Conservation (phyloP, 768 basidiomycete genomes). For the Tulasnella sp. region DNA sequence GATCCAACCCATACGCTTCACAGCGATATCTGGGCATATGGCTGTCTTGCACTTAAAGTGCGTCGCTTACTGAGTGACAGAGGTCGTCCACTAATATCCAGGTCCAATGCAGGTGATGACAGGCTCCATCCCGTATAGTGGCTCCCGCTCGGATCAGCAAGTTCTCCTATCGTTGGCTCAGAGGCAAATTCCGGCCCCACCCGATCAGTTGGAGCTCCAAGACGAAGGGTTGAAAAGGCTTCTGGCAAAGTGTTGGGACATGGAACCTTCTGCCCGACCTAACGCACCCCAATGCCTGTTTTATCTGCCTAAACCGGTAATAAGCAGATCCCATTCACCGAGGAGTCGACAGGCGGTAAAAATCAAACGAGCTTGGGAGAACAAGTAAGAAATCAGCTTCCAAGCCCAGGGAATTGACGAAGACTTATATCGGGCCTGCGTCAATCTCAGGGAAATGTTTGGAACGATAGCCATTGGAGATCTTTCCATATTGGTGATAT, state of each 20-base stretch:
- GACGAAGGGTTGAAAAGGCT: not conserved
- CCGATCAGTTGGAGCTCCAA: not conserved
- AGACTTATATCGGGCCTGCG: too few species aligned
- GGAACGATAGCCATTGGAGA: too few species aligned
- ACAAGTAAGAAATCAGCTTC: too few species aligned
- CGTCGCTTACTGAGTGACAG: not conserved
- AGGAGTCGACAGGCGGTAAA: too few species aligned
- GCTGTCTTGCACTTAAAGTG: not conserved
- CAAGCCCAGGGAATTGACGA: too few species aligned
- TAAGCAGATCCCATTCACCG: too few species aligned
- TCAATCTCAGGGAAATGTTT: too few species aligned
- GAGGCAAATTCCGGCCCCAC: not conserved
- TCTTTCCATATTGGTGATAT: too few species aligned
- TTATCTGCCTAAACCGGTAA: not conserved
- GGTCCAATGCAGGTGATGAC: not conserved
- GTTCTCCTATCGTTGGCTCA: not conserved
- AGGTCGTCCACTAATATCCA: not conserved
- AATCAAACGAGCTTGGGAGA: too few species aligned
- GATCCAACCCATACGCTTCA: not conserved
- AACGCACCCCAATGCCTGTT: not conserved
- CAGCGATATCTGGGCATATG: conserved; percentile 20
- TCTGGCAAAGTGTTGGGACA: not conserved
- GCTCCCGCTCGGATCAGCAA: not conserved
- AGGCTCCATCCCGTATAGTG: not conserved
- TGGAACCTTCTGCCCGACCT: not conserved